phyloP scores from a whole-genome alignment of 768 basidiomycete genomes.

The Phlegmacium glaucopus region DNA sequence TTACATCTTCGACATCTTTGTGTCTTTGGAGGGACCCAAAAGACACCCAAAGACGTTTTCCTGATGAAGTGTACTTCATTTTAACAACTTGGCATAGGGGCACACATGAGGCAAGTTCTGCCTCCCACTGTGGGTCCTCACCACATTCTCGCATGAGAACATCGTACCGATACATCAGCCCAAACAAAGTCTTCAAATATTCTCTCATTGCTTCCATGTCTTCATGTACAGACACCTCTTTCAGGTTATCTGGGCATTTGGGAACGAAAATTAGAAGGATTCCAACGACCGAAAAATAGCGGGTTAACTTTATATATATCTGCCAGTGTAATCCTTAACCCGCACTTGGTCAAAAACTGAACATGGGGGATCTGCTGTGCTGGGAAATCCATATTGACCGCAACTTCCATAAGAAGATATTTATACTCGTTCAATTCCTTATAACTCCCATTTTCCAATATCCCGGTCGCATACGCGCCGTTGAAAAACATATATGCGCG shows the following conservation, averaged over 20 bases:
- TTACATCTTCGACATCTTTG: constrained; percentile 2
- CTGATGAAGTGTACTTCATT: no score
- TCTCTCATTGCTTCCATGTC: constrained; percentile 23
- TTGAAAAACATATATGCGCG: constrained; percentile 36
- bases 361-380: constrained; percentile 33
- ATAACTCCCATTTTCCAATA: constrained; percentile 25
- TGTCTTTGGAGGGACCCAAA: constrained; percentile 4
- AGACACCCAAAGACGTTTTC: constrained; percentile 10
- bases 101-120: no score
- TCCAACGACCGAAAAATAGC: no score
- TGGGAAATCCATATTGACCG: constrained; percentile 21
- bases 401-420: constrained; percentile 15
- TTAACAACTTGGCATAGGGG: no score
- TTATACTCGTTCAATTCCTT: constrained; percentile 16
- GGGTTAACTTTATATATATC: no score
- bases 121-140: constrained; percentile 26
- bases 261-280: no score
- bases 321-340: no score
- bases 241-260: not conserved
- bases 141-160: constrained; percentile 33
- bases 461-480: constrained; percentile 24
- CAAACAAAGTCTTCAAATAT: constrained; percentile 34
- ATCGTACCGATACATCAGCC: constrained; percentile 35
- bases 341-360: constrained; percentile 12
- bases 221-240: constrained; percentile 11